These are phyloP conservation scores for Colletotrichum sp. DNA, from an alignment of 2,329 filamentous ascomycete genomes.

Conservation along the genomic window DNA sequence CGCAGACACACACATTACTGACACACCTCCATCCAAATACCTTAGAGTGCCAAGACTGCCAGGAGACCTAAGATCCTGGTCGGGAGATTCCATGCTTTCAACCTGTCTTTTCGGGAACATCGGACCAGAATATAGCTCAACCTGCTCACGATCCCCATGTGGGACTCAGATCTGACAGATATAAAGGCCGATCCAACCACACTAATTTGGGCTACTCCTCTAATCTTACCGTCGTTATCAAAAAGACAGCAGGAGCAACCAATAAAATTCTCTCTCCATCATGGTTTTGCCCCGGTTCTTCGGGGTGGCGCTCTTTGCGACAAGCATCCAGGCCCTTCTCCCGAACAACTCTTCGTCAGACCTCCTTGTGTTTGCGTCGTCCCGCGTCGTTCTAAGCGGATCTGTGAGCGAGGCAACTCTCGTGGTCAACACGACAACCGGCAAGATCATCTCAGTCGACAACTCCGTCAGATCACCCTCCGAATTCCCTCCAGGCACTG, in stretches of 20 bases:
- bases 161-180: not conserved
- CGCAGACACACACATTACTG: not conserved
- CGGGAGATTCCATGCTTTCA: not conserved
- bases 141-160: not conserved
- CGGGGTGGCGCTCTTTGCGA: not conserved
- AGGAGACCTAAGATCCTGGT: not conserved
- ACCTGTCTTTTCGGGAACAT: not conserved
- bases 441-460: constrained; percentile 82
- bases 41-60: not conserved
- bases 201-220: not conserved
- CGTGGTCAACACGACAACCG: constrained; percentile 75
- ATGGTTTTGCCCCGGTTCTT: not conserved
- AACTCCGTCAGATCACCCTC: constrained; percentile 74
- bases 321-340: not conserved
- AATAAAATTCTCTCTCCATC: not conserved
- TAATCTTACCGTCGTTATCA: not conserved
- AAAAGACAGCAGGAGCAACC: not conserved
- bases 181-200: not conserved
- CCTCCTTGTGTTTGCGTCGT: not conserved
- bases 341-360: not conserved
- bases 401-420: constrained; percentile 67
- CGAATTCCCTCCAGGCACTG: constrained; percentile 73
- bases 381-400: not conserved
- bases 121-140: not conserved
- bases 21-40: not conserved